These are phyloP conservation scores for Ogataea haglerorum DNA, from an alignment of 805 yeast genomes.

Conservation along the genomic window DNA sequence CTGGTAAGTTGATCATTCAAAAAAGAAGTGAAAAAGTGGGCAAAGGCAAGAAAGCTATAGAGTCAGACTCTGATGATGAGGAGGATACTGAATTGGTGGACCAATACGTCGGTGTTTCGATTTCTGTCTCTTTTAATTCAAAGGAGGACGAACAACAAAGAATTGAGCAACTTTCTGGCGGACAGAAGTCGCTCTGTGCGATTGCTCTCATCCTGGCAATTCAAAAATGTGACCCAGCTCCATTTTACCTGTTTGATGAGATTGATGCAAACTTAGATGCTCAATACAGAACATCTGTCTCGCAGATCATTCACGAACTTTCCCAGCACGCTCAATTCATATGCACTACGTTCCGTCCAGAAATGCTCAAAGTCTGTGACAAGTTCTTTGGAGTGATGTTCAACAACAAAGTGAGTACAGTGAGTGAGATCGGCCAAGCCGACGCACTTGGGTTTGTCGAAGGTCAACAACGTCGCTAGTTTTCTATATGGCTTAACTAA, in stretches of 20 bases:
- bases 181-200: constrained; percentile 96
- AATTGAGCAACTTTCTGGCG: constrained; percentile 92
- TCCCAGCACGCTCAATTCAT: constrained; percentile 81
- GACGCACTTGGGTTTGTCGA: constrained; percentile 85
- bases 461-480: constrained; percentile 43
- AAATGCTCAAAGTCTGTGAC: constrained; percentile 83
- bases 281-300: constrained; percentile 86
- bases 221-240: constrained; percentile 95
- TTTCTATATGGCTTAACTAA: background rate
- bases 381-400: constrained; percentile 85
- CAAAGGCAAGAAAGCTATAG: constrained; percentile 11
- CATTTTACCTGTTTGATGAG: constrained; percentile 93
- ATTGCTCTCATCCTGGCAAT: constrained; percentile 90
- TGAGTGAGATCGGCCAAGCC: constrained; percentile 63
- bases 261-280: constrained; percentile 94
- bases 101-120: constrained; percentile 75
- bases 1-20: constrained; percentile 69
- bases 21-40: constrained; percentile 29
- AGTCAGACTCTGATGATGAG: constrained; percentile 19
- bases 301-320: constrained; percentile 63
- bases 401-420: constrained; percentile 74
- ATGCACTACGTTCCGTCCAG: constrained; percentile 94
- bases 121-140: constrained; percentile 86
- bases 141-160: constrained; percentile 79
- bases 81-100: constrained; percentile 37